Evolutionary conservation across 345 rosid genomes (phyloP), one percentile per base, ranked within the genome.

Genomic region (Syzygium grande): DNA sequence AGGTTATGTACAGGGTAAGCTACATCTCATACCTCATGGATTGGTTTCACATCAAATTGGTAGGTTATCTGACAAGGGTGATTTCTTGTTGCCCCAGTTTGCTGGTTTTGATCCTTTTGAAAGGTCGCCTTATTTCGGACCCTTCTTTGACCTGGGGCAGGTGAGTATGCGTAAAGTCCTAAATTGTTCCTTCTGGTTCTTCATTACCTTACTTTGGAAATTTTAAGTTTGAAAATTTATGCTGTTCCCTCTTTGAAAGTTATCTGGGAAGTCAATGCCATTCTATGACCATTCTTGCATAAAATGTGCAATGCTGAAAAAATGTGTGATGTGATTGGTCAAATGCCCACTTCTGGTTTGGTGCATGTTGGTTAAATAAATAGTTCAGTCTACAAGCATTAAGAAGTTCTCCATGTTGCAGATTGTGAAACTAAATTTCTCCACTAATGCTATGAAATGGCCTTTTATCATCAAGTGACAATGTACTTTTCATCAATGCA

Each of bases 31-130:
- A 41, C 43, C 59, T 23, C 52, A 21, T 19, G 3, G 54, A 43
- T 10, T 49, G 16, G 30, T 63, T 78, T 41, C 11, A 12, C 54
- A 30, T 54, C 41, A 41, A 41, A 46, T 59, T 27, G 41, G 58
- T 43, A 25, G 84, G 59, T 54, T 46, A 88, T 11, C 86, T 86
- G 52, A 84, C 19, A 7, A 22, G 34, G 12, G 52, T 87, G 86
- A 13, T 84, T 63, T 88, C 85, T 88, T 90, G 52, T 79, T 83
- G 52, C 30, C 87, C 61, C 92, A 96, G 99, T 96, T 97, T 93
- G 99, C 99, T 87, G 99, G 99, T 88, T 96, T 97, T 55, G 99
- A 97, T 90, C 99, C 99, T 34, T 96, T 96, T 85, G 99, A 96
- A 92, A 95, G 99, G 88, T 97, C 99, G 1, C 93, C 96, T 3